Evolutionary conservation across 371 early-diverging fungal species (phyloP).

Genomic region (Lichtheimia hyalospora): DNA sequence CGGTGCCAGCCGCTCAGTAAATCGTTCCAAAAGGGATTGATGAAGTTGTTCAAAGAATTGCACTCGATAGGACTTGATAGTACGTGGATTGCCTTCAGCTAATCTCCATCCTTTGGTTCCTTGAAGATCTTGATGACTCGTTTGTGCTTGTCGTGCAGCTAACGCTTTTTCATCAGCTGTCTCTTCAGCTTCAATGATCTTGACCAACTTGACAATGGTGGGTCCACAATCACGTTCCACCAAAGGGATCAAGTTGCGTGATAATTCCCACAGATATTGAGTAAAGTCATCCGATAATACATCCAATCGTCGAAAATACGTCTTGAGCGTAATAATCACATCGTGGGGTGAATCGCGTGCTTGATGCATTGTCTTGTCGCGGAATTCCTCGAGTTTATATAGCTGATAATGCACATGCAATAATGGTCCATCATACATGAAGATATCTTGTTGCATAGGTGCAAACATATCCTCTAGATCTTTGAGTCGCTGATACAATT

Average conservation of each 20-base stretch:
- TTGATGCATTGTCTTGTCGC: constrained; percentile 79
- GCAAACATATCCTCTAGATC: constrained; percentile 69
- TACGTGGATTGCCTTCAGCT: constrained; percentile 60
- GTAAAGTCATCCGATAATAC: constrained; percentile 80
- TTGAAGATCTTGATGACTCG: constrained; percentile 59
- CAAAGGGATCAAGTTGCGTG: constrained; percentile 76
- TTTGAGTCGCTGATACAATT: constrained; percentile 78
- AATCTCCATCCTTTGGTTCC: constrained; percentile 52
- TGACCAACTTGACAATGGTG: constrained; percentile 80
- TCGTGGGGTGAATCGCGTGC: constrained; percentile 76
- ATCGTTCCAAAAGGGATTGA: constrained; percentile 64
- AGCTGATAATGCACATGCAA: constrained; percentile 87
- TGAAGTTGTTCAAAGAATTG: constrained; percentile 77
- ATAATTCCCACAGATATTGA: constrained; percentile 80
- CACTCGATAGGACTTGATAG: constrained; percentile 73
- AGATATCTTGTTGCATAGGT: constrained; percentile 66
- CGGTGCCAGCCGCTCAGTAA: constrained; percentile 54
- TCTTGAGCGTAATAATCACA: constrained; percentile 75
- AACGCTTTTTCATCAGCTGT: constrained; percentile 77
- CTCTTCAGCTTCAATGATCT: constrained; percentile 92
- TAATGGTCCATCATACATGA: constrained; percentile 71
- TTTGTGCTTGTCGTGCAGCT: constrained; percentile 57
- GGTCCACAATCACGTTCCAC: constrained; percentile 67
- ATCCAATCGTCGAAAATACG: constrained; percentile 84
- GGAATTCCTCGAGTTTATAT: constrained; percentile 84